phyloP scores from a whole-genome alignment of 169 alveolate species.

The Ichthyophthirius multifiliis region DNA sequence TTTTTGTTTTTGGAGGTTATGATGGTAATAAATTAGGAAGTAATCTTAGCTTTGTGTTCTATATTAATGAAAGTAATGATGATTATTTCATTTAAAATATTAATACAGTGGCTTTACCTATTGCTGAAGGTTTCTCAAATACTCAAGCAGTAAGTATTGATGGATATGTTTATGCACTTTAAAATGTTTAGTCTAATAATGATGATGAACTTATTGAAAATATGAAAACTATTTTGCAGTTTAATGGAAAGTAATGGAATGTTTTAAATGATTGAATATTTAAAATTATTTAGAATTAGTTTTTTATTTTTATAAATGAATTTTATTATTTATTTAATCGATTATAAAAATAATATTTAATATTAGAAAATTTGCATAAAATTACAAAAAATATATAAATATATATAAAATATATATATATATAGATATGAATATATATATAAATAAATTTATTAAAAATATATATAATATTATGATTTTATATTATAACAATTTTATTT shows the following conservation, averaged over 20 bases:
- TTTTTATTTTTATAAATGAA: too few relatives aligned
- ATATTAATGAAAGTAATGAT: background rate
- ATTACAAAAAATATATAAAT: too few relatives aligned
- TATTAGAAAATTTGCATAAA: too few relatives aligned
- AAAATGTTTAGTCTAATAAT: conserved; percentile 1
- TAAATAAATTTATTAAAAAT: too few relatives aligned
- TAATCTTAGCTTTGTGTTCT: background rate
- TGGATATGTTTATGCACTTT: background rate
- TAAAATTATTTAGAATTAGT: too few relatives aligned
- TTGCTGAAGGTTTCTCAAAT: conserved; percentile 33
- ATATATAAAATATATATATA: too few relatives aligned
- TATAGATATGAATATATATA: too few relatives aligned
- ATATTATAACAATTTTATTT: too few relatives aligned
- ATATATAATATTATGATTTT: too few relatives aligned
- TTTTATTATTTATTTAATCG: too few relatives aligned
- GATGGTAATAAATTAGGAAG: conserved; percentile 1
- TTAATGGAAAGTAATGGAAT: conserved; percentile 45
- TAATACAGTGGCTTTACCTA: background rate
- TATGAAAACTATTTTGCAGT: conserved; percentile 9
- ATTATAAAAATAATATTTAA: too few relatives aligned
- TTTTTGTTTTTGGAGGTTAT: conserved; percentile 40
- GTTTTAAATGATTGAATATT: conserved; percentile 33
- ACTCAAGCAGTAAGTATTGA: conserved; percentile 15
- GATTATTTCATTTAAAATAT: conserved; percentile 6
- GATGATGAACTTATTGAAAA: conserved; percentile 7